phyloP scores from a whole-genome alignment of 371 early-diverging fungal genomes.

The Coemansia linderi region DNA sequence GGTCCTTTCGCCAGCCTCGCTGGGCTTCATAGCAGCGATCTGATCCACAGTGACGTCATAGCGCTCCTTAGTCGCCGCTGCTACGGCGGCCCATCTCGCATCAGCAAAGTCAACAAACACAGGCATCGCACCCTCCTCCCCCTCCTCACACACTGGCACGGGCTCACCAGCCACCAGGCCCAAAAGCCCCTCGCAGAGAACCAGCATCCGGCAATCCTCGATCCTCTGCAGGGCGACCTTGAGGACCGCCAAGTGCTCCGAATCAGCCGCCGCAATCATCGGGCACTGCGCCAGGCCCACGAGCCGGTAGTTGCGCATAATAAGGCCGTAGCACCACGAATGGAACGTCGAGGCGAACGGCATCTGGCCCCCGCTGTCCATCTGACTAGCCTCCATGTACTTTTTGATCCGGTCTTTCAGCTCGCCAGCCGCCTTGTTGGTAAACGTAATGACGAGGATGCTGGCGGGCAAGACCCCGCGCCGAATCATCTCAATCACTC shows the following conservation, averaged over 20 bases:
- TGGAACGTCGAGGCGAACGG: constrained; percentile 62
- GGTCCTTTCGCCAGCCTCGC: neutral
- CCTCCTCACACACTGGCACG: neutral
- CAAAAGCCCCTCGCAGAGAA: constrained; percentile 47
- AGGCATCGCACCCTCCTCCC: neutral
- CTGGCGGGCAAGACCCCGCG: constrained; percentile 49
- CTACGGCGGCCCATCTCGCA: constrained; percentile 27
- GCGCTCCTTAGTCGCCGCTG: constrained; percentile 6
- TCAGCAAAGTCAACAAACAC: constrained; percentile 18
- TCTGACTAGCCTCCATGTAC: constrained; percentile 27
- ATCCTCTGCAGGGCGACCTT: constrained; percentile 25
- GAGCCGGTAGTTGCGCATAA: constrained; percentile 44
- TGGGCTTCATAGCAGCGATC: neutral
- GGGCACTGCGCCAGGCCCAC: constrained; percentile 55
- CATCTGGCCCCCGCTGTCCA: constrained; percentile 13
- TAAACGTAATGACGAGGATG: constrained; percentile 66
- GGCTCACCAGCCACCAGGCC: neutral
- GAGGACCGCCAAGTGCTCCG: constrained; percentile 38
- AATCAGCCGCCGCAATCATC: constrained; percentile 56
- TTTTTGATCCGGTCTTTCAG: constrained; percentile 56
- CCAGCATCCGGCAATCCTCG: constrained; percentile 36
- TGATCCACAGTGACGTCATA: constrained; percentile 12
- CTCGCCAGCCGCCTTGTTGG: constrained; percentile 68
- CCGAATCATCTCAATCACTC: constrained; percentile 50
- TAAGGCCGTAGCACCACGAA: constrained; percentile 57